Conservation (phyloP, 1,284 basidiomycete genomes). For the Cutaneotrichosporon curvatum region DNA sequence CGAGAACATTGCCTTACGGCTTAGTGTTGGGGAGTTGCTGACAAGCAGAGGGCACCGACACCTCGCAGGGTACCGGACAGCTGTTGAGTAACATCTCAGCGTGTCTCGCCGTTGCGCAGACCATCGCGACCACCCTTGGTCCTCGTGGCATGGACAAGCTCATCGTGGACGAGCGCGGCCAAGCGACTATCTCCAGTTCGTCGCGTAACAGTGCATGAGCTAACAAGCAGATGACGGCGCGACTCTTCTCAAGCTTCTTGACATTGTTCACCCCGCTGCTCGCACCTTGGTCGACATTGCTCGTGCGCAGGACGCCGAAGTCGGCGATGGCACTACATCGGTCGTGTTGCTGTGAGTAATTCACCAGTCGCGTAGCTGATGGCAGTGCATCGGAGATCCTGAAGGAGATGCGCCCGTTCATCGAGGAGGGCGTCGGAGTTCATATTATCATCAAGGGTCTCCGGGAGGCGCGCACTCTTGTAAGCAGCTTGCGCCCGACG, state of each 20-base stretch:
- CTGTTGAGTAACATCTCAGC: constrained; percentile 93
- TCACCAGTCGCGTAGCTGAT: not conserved
- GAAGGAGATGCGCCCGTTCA: constrained; percentile 83
- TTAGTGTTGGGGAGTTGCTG: not conserved
- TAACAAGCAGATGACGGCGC: constrained; percentile 71
- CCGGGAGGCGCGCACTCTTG: constrained; percentile 78
- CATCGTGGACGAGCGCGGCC: constrained; percentile 78
- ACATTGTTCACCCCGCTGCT: constrained; percentile 96
- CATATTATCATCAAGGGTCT: constrained; percentile 98
- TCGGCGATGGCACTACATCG: constrained; percentile 95
- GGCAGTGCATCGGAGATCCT: constrained; percentile 75
- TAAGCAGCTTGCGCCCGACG: constrained; percentile 44
- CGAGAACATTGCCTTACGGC: not conserved
- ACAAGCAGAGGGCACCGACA: constrained; percentile 80
- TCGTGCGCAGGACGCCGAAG: constrained; percentile 95
- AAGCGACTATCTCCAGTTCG: constrained; percentile 85
- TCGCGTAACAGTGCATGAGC: not conserved
- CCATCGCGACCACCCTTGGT: constrained; percentile 89
- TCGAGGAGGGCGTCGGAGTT: constrained; percentile 96
- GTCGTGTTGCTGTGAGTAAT: constrained; percentile 65
- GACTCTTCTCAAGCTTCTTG: constrained; percentile 91
- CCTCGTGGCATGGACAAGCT: constrained; percentile 99
- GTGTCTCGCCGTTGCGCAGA: constrained; percentile 83
- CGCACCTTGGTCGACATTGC: constrained; percentile 96
- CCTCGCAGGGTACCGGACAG: constrained; percentile 90